A percentile compares a stretch with the other conserved stretches of the same genome.
Conservation (phyloP, 306 rosid genomes). For the Clitoria ternatea region DNA sequence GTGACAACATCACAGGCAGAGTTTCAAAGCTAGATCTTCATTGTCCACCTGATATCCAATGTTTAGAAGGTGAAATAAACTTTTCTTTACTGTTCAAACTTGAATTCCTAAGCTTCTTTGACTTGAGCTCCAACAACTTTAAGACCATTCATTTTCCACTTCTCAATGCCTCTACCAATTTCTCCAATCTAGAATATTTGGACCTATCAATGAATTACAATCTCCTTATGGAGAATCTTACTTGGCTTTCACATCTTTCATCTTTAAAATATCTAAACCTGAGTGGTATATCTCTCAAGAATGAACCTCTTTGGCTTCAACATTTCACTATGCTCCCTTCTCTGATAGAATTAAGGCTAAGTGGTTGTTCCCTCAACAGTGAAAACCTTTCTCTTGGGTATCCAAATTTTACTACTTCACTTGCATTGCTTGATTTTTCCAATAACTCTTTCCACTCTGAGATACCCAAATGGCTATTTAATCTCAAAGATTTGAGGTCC, state of each 20-base stretch:
- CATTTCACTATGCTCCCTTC: constrained; percentile 18
- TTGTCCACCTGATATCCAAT: background rate
- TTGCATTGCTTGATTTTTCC: constrained; percentile 12
- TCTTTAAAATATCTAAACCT: background rate
- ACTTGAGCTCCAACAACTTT: background rate
- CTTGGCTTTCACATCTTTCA: background rate
- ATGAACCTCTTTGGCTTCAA: constrained; percentile 11
- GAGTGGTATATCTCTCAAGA: background rate
- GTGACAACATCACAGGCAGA: background rate
- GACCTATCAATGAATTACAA: background rate
- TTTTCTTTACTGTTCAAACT: background rate
- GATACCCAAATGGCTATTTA: constrained; percentile 19
- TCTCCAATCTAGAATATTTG: background rate
- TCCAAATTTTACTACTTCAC: background rate
- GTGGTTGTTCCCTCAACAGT: background rate
- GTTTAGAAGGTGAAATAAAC: background rate
- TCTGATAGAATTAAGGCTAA: constrained; percentile 20
- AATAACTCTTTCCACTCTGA: background rate
- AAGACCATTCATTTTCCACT: background rate
- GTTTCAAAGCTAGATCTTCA: background rate
- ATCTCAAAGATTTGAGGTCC: background rate
- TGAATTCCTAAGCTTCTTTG: background rate
- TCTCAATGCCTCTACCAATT: background rate
- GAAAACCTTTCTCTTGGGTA: background rate
- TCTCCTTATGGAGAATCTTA: background rate